Evolutionary conservation across 192 early-diverging fungal genomes (phyloP), one percentile per base, ranked within the genome.

Genomic region (Coemansia reversa): DNA sequence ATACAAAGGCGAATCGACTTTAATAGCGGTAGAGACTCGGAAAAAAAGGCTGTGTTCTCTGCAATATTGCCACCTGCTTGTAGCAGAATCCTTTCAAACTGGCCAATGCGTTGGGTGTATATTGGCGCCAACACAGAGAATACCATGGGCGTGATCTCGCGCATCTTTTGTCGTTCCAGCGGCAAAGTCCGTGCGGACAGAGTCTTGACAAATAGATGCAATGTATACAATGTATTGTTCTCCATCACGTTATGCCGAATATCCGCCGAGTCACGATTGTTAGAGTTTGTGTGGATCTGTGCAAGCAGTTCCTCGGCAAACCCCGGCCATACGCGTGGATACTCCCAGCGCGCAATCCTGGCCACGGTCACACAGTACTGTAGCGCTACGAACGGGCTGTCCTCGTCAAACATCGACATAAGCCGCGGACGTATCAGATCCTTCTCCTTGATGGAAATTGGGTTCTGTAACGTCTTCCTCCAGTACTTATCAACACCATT

Each of bases 401-500:
- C 82, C 66, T 94, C 92, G 22, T 85, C 87, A 55, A 96, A 75
- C 53, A 86, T 79, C 6, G 84, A 73, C 47, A 93, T 65, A 23
- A 91, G 67, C 18, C 84, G 84, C 16, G 74, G 60, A 55, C 90
- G 84, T 39, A 96, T 90, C 20, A 82, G 67, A 9, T 74, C 70
- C 79, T 94, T 94, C 62, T 94, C 94, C 14, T 84, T 82, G 0
- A 84, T 66, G 23, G 67, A 63, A 51, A 96, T 87, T 5, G 71
- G 55, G 28, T 74, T 47, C 45, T 64, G 63, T 19, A 62, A 60
- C 12, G 89, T 83, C 63, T 86, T 90, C 55, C 91, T 85, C 95
- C 95, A 97, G 70, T 91, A 94, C 60, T 87, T 87, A 69, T 95
- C 92, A 30, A 97, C 86, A 5, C 92, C 91, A 74, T 95, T 97